Evolutionary conservation across 164 flowering plant genomes (phyloP).

Genomic region (Chimonanthus salicifolius): DNA sequence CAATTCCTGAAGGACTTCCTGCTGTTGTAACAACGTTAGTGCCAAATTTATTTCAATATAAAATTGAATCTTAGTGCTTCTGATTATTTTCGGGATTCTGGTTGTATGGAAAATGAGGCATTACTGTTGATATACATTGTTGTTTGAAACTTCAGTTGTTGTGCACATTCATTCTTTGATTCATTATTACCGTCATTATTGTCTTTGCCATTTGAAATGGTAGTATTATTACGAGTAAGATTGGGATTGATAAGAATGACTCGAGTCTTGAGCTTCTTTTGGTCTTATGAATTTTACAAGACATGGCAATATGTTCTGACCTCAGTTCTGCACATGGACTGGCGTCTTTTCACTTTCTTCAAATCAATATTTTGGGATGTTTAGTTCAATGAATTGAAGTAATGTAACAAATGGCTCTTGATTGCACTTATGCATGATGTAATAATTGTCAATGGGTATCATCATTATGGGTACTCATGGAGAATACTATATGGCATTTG

Average conservation of each 20-base stretch:
- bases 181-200: not conserved
- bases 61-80: not conserved
- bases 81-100: not conserved
- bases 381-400: not conserved
- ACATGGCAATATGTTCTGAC: not conserved
- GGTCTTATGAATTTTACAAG: not conserved
- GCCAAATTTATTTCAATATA: not conserved
- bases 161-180: not conserved
- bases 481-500: too few species aligned
- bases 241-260: too few species aligned
- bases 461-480: not conserved
- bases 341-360: not conserved
- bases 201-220: not conserved
- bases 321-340: too few species aligned
- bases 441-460: not conserved
- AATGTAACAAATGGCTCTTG: not conserved
- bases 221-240: too few species aligned
- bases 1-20: slow-evolving; percentile 99
- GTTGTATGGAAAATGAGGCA: not conserved
- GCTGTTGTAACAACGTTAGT: slow-evolving; percentile 99
- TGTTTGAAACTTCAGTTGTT: not conserved
- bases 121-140: not conserved
- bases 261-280: not conserved
- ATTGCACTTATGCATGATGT: not conserved
- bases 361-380: too few species aligned